Percentiles rank a stretch among this genome's conserved stretches.
These are phyloP conservation scores for Kodamaea derodonti DNA, from an alignment of 1,139 yeast genomes.

Conservation along the genomic window DNA sequence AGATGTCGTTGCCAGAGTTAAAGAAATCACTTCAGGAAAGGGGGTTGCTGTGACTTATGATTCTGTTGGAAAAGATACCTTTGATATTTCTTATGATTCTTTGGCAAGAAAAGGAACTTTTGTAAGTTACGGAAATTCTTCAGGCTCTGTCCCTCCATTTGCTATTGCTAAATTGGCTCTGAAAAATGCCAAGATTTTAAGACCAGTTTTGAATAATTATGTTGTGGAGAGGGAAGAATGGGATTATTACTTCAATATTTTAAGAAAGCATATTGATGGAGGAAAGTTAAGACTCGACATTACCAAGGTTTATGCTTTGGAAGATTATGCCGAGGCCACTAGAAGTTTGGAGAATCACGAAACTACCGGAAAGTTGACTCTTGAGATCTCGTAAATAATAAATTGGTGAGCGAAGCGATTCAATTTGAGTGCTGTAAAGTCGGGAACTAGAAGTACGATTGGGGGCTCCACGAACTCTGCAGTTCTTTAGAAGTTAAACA, in stretches of 20 bases:
- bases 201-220: constrained; percentile 64
- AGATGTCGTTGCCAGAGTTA: constrained; percentile 55
- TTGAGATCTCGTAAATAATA: constrained; percentile 43
- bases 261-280: constrained; percentile 42
- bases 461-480: no score
- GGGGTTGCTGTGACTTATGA: constrained; percentile 79
- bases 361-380: constrained; percentile 73
- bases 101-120: constrained; percentile 70
- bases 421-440: no score
- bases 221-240: constrained; percentile 54
- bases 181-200: constrained; percentile 57
- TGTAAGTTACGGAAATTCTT: constrained; percentile 78
- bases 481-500: no score
- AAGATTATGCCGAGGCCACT: constrained; percentile 64
- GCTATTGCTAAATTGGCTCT: constrained; percentile 45
- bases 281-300: constrained; percentile 53
- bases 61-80: constrained; percentile 79
- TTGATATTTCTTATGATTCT: constrained; percentile 57
- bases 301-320: constrained; percentile 54
- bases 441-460: no score
- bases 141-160: constrained; percentile 79
- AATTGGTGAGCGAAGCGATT: no score
- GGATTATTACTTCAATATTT: constrained; percentile 45
- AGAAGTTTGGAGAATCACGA: constrained; percentile 63
- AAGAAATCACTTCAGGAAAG: constrained; percentile 61